Base-by-base conservation (phyloP, 2,329 filamentous ascomycete species). In the Pseudogymnoascus sp. region DNA sequence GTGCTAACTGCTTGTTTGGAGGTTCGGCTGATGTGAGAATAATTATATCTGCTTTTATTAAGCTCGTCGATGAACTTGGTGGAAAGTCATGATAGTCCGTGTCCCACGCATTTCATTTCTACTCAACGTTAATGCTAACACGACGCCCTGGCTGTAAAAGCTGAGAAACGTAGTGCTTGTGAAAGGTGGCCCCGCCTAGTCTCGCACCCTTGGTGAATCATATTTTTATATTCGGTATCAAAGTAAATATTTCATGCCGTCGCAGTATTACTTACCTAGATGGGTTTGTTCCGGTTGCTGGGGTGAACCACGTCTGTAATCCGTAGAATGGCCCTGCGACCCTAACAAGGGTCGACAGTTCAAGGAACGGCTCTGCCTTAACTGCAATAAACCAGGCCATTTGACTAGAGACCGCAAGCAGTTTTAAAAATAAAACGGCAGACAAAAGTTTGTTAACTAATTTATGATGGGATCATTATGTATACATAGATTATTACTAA, bases 141-240 rank as follows among this genome's bases (percentile, higher is more conserved):
- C 78, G 14, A 83, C 84, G 1, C 88, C 88, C 5, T 88, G 79
- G 0, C 81, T 75, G 70, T 89, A 90, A 69, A 90, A 90, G 59
- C 79, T 90, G 87, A 38, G 81, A 79, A 12, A 90, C 75, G 87
- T 87, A 90, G 70, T 84, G 90, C 74, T 79, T 83, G 0, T 79
- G 83, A 70, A 87, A 90, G 0, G 76, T 71, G 68, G 79, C 67
- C 1, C 87, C 87, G 69, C 90, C 73, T 31, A 89, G 74, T 5
- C 78, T 89, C 1, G 82, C 88, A 43, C 76, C 84, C 74, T 90
- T 87, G 11, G 90, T 84, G 65, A 84, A 90, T 0, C 21, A 89
- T 79, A 14, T 79, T 79, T 65, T 78, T 70, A 65, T 88, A 87
- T 0, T 60, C 70, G 0, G 84, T 71, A 62, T 90, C 87, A 65